Evolutionary conservation across 495 filamentous ascomycete species (phyloP), one percentile per base, ranked within the genome.

Genomic region (Aspergillus ellipticus): DNA sequence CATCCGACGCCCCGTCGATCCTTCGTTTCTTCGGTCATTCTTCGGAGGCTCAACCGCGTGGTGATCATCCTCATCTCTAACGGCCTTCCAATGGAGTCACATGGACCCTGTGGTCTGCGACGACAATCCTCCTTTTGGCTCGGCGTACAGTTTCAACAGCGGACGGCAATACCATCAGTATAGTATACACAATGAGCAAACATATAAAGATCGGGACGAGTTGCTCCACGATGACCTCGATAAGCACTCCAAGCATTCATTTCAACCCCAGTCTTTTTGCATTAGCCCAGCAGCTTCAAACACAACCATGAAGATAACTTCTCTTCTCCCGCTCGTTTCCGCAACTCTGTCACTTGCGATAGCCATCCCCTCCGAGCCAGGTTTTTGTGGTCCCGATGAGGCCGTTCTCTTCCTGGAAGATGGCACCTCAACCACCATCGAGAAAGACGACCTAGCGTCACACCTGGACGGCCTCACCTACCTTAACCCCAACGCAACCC

Each of bases 401-500:
- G 51, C 53, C 22, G 20, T 53, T 26, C 2, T 60, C 20, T 26
- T 60, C 42, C 58, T 60, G 11, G 7, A 33, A 19, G 50, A 60
- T 28, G 54, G 49, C 45, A 56, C 42, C 24, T 53, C 53, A 4
- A 49, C 52, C 6, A 50, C 49, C 17, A 16, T 60, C 54, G 26
- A 56, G 15, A 56, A 54, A 17, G 51, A 26, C 15, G 58, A 56
- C 20, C 49, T 60, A 4, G 39, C 24, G 10, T 42, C 37, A 15
- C 46, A 59, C 43, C 29, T 60, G 6, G 20, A 28, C 37, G 31
- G 53, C n/a, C 16, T 53, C 33, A 15, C 41, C 19, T 53, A 53
- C 31, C 22, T 49, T 7, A 33, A 53, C 11, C 46, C 52, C 5
- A 37, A 46, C 24, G 47, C 53, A 22, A 13, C 46, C 41, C 28